Percentiles rank a stretch among this genome's conserved stretches.
Evolutionary conservation across 495 filamentous ascomycete genomes (phyloP).

Genomic region (Talaromyces adpressus): DNA sequence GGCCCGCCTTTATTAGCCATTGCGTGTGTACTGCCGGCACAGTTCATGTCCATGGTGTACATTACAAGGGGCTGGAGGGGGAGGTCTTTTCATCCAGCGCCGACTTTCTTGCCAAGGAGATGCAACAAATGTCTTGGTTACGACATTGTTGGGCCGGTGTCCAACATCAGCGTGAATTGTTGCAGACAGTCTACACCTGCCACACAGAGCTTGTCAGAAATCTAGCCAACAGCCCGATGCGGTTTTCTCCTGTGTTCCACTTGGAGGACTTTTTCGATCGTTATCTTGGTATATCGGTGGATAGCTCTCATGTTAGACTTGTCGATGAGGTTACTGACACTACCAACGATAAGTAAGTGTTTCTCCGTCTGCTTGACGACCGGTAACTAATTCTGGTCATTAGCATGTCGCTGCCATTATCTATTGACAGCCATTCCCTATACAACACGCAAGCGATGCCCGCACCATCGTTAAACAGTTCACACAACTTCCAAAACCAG

Average conservation of each 20-base stretch:
- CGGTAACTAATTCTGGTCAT: background rate
- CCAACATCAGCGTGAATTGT: slow-evolving; percentile 69
- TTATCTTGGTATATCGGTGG: slow-evolving; percentile 50
- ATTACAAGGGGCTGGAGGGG: slow-evolving; percentile 61
- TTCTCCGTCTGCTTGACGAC: background rate
- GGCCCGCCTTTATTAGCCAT: slow-evolving; percentile 77
- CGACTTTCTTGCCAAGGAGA: slow-evolving; percentile 67
- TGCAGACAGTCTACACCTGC: slow-evolving; percentile 64
- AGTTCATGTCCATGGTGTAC: slow-evolving; percentile 76
- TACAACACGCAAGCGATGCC: slow-evolving; percentile 5
- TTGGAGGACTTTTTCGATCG: slow-evolving; percentile 83
- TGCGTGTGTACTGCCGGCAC: slow-evolving; percentile 77
- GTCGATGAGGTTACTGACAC: slow-evolving; percentile 29
- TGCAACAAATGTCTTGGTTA: slow-evolving; percentile 69
- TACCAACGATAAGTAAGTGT: slow-evolving; percentile 8
- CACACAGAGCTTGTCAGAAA: slow-evolving; percentile 70
- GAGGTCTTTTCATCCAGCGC: slow-evolving; percentile 59
- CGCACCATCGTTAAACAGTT: background rate
- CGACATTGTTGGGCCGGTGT: slow-evolving; percentile 68
- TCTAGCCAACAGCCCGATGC: slow-evolving; percentile 54
- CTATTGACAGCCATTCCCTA: slow-evolving; percentile 5
- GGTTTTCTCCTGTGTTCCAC: slow-evolving; percentile 72
- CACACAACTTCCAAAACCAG: background rate
- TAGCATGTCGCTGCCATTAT: background rate
- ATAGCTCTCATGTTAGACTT: slow-evolving; percentile 50